Conservation (phyloP, 768 basidiomycete species). For the Hygrocybe punicea region DNA sequence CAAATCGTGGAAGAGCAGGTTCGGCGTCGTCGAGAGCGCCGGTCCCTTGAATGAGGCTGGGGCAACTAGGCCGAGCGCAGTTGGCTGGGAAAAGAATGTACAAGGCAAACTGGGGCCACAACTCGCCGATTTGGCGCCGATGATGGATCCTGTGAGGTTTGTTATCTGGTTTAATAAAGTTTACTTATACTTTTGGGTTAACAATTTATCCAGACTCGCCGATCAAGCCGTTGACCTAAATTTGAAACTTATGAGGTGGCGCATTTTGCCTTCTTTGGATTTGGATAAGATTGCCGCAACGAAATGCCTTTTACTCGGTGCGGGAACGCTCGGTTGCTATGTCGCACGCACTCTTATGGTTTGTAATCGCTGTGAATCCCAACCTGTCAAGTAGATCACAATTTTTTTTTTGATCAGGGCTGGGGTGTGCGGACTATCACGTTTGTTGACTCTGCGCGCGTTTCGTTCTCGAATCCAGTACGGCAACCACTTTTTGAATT, state of each 20-base stretch:
- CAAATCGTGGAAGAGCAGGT: constrained; percentile 57
- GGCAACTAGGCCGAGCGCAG: constrained; percentile 52
- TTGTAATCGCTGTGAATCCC: constrained; percentile 12
- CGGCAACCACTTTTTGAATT: constrained; percentile 96
- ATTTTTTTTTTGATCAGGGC: constrained; percentile 48
- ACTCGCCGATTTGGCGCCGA: constrained; percentile 85
- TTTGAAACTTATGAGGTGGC: constrained; percentile 96
- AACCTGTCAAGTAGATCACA: background rate
- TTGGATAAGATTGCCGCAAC: constrained; percentile 83
- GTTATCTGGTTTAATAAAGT: constrained; percentile 1
- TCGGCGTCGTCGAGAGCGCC: constrained; percentile 49
- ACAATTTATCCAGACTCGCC: constrained; percentile 59
- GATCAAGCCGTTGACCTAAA: constrained; percentile 98
- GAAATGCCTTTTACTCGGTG: constrained; percentile 82
- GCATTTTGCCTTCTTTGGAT: constrained; percentile 85
- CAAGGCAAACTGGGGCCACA: constrained; percentile 85
- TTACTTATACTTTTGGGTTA: no score
- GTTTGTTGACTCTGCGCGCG: constrained; percentile 83
- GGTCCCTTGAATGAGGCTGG: constrained; percentile 16
- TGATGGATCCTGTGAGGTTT: constrained; percentile 91
- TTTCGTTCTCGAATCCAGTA: constrained; percentile 97
- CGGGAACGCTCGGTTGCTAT: constrained; percentile 96
- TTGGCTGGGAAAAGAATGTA: constrained; percentile 95
- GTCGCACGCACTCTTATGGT: constrained; percentile 92
- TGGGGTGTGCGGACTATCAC: constrained; percentile 97